Evolutionary conservation across 768 basidiomycete genomes (phyloP), one percentile per base, ranked within the genome.

Genomic region (Lentinula sp.): DNA sequence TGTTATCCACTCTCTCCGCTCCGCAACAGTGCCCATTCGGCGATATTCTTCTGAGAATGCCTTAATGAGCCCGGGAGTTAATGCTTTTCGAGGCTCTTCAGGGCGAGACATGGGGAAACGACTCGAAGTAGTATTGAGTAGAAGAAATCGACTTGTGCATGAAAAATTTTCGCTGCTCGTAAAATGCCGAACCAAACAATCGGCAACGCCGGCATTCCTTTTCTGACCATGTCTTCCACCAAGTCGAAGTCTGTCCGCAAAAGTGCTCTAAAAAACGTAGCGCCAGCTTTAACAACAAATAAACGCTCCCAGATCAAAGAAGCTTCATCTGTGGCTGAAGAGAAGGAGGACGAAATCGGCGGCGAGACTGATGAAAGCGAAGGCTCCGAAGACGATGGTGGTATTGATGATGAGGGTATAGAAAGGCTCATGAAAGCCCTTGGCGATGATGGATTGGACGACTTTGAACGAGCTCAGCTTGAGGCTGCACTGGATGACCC

Each of bases 391-490:
- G 76, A 76, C 35, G 76, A 81, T 50, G 83, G 76, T 9, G 83
- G 77, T 32, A 73, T 85, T 5, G 81, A 85, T 64, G 79, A 83
- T 63, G 77, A 78, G 65, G 85, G 84, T n/a, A 80, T 85, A 79
- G 74, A 78, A 65, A 73, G 79, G 50, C 74, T 86, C 4, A 78
- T 86, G 73, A 76, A 79, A 15, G 77, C 82, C 9, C 69, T 87
- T 32, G 87, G 85, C 12, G 86, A 87, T 20, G 84, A 88, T 62
- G 85, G 81, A 1, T 69, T 88, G 61, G 82, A 88, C 66, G 87
- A 89, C 23, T 82, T 84, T 67, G 88, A 84, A 53, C 76, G 77
- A 60, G 82, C 80, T 33, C 80, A 87, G 66, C 72, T 90, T 48
- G 74, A 72, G 51, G 69, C 73, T 46, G 69, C 82, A 28, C 65